These are phyloP conservation scores for Suhomyces bokatorum DNA, from an alignment of 1,139 yeast genomes.

Conservation along the genomic window DNA sequence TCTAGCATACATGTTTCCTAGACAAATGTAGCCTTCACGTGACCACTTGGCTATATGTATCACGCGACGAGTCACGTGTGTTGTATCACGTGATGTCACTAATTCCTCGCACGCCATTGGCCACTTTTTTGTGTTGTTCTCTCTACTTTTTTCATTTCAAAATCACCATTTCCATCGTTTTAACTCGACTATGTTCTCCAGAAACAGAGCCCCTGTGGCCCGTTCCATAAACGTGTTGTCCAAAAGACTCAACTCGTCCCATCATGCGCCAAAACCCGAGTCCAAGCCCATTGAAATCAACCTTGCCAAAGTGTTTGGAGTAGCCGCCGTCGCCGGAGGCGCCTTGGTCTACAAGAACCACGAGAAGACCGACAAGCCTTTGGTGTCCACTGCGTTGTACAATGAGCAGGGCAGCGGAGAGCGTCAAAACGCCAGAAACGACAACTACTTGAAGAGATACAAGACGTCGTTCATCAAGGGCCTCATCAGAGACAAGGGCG, in stretches of 20 bases:
- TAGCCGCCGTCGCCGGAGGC: constrained; percentile 44
- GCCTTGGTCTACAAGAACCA: constrained; percentile 42
- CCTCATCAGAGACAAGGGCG: constrained; percentile 50
- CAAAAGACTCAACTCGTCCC: constrained; percentile 35
- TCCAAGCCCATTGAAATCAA: constrained; percentile 41
- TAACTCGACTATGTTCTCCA: constrained; percentile 24
- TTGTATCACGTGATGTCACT: not conserved
- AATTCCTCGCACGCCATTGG: constrained; percentile 9
- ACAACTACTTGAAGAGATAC: constrained; percentile 40
- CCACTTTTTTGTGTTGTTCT: constrained; percentile 8
- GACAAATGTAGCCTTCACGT: too few relatives aligned
- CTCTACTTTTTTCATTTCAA: constrained; percentile 11
- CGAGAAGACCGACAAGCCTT: constrained; percentile 39
- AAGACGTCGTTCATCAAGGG: constrained; percentile 44
- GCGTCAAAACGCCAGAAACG: constrained; percentile 40
- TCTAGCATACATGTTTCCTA: too few relatives aligned
- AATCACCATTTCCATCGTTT: constrained; percentile 2
- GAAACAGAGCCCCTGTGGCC: constrained; percentile 18
- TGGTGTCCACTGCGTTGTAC: constrained; percentile 42
- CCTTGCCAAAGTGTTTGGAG: constrained; percentile 43
- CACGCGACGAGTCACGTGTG: not conserved
- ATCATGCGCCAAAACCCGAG: constrained; percentile 6
- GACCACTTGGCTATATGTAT: too few relatives aligned
- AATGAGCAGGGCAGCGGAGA: constrained; percentile 34
- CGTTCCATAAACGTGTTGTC: constrained; percentile 20